Evolutionary conservation across 768 basidiomycete species (phyloP).

Genomic region (Sutorius australiensis): DNA sequence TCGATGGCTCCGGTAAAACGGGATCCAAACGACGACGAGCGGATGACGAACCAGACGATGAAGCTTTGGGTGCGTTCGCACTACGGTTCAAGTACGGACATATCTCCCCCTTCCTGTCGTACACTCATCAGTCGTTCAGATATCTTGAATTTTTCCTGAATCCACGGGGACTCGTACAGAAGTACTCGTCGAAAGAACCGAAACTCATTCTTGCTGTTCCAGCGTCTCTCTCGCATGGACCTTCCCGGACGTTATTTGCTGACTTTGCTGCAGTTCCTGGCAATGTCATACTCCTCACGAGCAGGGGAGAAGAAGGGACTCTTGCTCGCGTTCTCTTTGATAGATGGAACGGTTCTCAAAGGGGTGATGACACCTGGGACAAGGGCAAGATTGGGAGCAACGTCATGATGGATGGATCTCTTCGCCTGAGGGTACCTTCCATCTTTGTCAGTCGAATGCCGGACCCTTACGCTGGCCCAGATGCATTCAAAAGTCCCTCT

Average conservation of each 20-base stretch:
- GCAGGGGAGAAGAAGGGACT: conserved; percentile 74
- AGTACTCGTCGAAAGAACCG: conserved; percentile 82
- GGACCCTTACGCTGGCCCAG: conserved; percentile 35
- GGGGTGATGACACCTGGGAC: conserved; percentile 82
- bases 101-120: not conserved
- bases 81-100: conserved; percentile 80
- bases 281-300: conserved; percentile 86
- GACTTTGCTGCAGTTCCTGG: conserved; percentile 80
- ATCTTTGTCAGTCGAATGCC: not conserved
- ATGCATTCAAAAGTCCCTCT: conserved; percentile 89
- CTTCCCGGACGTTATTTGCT: conserved; percentile 80
- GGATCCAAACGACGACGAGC: conserved; percentile 51
- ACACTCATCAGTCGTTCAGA: conserved; percentile 39
- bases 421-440: conserved; percentile 59
- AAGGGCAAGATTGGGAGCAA: conserved; percentile 85
- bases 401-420: conserved; percentile 70
- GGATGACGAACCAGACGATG: conserved; percentile 75
- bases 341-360: conserved; percentile 80
- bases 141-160: conserved; percentile 90
- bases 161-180: conserved; percentile 73
- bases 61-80: conserved; percentile 79
- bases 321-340: conserved; percentile 77
- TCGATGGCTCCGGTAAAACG: conserved; percentile 58
- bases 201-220: conserved; percentile 95
- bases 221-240: conserved; percentile 87